Base-by-base conservation (phyloP, 2,329 filamentous ascomycete genomes). In the Hypomyces rosellus region DNA sequence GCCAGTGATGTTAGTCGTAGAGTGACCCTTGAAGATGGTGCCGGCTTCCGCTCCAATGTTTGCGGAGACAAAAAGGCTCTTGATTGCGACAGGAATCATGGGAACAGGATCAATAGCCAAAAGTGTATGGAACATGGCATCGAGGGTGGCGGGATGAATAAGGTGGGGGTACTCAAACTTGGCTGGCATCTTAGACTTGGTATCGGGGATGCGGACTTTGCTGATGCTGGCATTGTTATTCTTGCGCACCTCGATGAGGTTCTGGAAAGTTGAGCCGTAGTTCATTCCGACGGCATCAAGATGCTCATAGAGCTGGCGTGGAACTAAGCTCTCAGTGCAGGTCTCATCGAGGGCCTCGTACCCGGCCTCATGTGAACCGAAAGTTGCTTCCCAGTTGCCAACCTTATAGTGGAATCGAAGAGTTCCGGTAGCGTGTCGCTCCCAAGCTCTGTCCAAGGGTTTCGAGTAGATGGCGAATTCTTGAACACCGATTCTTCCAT, bases 61-160 rank as follows among this genome's bases (percentile, higher is more conserved):
- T 1, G 69, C 67, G 1, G 74, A 71, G n/a, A 80, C 61, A 45
- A 71, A 76, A 4, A 80, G 58, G 34, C 68, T 73, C 4, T 68
- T 63, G 39, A 78, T 68, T 15, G 62, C 69, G 0, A 71, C 72
- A 0, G 77, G 76, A 0, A 80, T 70, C 75, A 78, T 80, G 2
- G 74, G 68, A 9, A 65, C 62, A 3, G 66, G 63, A 4, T 71
- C 66, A 3, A 78, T 63, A 5, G 69, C 67, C 46, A 81, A 73
- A 1, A 76, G 65, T 0, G 71, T 70, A 49, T 83, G 80, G 20
- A 83, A 73, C 61, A 81, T 73, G 3, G 74, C 65, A 55, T 83
- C 80, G 12, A 83, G 65, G 0, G 78, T 80, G 4, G 75, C 72
- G 0, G 80, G 80, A 54, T 83, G 80, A n/a, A 83, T 71, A 4